phyloP scores from a whole-genome alignment of 2,329 filamentous ascomycete species.

The Myriosclerotinia scirpicola region DNA sequence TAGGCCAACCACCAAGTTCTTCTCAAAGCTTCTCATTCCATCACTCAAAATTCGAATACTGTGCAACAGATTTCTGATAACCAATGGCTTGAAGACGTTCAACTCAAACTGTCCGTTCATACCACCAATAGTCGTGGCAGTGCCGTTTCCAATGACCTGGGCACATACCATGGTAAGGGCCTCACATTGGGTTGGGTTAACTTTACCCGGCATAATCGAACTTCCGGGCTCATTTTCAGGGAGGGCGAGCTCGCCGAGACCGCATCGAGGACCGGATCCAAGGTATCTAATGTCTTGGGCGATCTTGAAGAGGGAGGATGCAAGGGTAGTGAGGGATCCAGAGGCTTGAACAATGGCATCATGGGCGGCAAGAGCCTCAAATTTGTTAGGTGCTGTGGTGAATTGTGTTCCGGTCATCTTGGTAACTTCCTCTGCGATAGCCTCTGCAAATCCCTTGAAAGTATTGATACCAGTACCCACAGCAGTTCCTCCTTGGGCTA shows the following conservation, averaged over 20 bases:
- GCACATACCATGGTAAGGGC: conserved; percentile 96
- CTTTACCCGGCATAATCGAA: conserved; percentile 99
- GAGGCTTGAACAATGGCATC: conserved; percentile 94
- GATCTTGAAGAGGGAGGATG: conserved; percentile 92
- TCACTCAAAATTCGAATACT: conserved; percentile 85
- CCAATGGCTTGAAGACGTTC: conserved; percentile 97
- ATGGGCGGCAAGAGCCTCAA: conserved; percentile 93
- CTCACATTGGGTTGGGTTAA: conserved; percentile 98
- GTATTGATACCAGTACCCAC: conserved; percentile 98
- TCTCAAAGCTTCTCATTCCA: conserved; percentile 92
- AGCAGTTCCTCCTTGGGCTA: conserved; percentile 94
- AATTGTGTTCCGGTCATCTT: conserved; percentile 93
- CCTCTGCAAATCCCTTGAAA: conserved; percentile 92
- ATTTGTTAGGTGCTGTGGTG: conserved; percentile 97
- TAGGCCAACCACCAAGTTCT: conserved; percentile 84
- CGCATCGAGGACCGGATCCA: conserved; percentile 91
- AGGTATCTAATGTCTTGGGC: conserved; percentile 98
- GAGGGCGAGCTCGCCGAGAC: conserved; percentile 86
- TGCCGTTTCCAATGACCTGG: conserved; percentile 97
- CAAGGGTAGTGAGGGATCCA: conserved; percentile 90
- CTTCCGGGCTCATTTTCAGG: conserved; percentile 98
- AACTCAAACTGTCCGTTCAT: conserved; percentile 99
- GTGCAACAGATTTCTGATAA: conserved; percentile 94
- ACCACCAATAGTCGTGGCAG: conserved; percentile 87
- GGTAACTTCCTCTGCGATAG: conserved; percentile 83